Evolutionary conservation across 768 basidiomycete species (phyloP).

Genomic region (Mycena alexandri): DNA sequence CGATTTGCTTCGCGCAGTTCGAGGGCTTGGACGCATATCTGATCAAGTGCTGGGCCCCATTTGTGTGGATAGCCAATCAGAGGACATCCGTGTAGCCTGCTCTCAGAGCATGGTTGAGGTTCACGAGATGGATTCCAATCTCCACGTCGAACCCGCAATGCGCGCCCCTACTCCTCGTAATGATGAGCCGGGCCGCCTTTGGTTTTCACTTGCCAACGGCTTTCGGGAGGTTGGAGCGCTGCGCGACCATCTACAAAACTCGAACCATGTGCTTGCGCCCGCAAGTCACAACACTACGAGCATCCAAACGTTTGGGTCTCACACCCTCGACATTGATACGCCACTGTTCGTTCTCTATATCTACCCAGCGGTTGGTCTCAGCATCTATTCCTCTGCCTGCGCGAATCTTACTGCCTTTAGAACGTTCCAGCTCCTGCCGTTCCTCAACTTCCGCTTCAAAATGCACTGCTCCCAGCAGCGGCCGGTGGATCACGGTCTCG

Average conservation of each 20-base stretch:
- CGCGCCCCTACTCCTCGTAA: too few species aligned
- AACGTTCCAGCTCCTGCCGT: too few species aligned
- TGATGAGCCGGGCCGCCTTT: too few species aligned
- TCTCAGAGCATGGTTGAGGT: not conserved
- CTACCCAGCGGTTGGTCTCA: not conserved
- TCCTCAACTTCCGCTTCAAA: too few species aligned
- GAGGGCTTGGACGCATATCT: too few species aligned
- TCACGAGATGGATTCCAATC: too few species aligned
- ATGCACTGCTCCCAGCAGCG: too few species aligned
- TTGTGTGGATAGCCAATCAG: not conserved
- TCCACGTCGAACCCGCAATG: too few species aligned
- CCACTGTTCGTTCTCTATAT: slow-evolving; percentile 2
- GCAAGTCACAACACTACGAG: not conserved
- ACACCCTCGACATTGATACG: not conserved
- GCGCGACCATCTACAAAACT: not conserved
- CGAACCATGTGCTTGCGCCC: not conserved
- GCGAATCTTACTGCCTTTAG: too few species aligned
- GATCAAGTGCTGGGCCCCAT: not conserved
- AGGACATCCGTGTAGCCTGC: not conserved
- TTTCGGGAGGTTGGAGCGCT: not conserved
- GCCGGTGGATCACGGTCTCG: too few species aligned
- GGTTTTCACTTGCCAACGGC: not conserved
- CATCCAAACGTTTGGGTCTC: not conserved
- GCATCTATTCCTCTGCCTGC: too few species aligned
- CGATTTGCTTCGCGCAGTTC: not conserved